These are phyloP conservation scores for Selenicereus undatus DNA, from an alignment of 148 eudicot genomes.

Conservation along the genomic window DNA sequence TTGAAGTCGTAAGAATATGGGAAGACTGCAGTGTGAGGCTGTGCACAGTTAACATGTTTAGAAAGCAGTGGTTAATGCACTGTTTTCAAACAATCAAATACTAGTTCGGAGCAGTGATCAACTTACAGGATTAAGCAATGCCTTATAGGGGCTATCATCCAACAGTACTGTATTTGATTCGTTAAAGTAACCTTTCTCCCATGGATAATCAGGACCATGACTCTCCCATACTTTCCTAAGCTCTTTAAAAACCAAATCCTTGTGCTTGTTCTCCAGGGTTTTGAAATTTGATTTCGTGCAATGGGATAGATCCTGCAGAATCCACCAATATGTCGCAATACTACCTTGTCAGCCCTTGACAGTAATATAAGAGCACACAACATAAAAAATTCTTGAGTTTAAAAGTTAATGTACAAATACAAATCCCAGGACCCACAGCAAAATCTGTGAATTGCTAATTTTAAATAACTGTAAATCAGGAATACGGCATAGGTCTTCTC, in stretches of 20 bases:
- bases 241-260: constrained; percentile 81
- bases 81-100: neutral
- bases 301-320: constrained; percentile 67
- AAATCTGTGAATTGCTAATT: neutral
- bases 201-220: constrained; percentile 44
- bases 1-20: constrained; percentile 59
- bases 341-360: neutral
- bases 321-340: neutral
- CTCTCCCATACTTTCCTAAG: constrained; percentile 72
- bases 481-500: too few relatives aligned
- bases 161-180: constrained; percentile 79
- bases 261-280: constrained; percentile 74
- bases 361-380: too few relatives aligned
- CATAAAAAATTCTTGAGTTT: neutral
- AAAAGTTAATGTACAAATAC: neutral
- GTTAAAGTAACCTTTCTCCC: constrained; percentile 64
- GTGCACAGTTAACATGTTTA: constrained; percentile 16
- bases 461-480: neutral
- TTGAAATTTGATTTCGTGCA: constrained; percentile 68
- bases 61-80: neutral
- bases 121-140: constrained; percentile 89
- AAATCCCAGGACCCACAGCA: neutral
- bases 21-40: constrained; percentile 81
- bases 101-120: constrained; percentile 1
- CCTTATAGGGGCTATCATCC: constrained; percentile 98